Evolutionary conservation across 2,329 filamentous ascomycete species (phyloP).

Genomic region (Atkinsonella hypoxylon): DNA sequence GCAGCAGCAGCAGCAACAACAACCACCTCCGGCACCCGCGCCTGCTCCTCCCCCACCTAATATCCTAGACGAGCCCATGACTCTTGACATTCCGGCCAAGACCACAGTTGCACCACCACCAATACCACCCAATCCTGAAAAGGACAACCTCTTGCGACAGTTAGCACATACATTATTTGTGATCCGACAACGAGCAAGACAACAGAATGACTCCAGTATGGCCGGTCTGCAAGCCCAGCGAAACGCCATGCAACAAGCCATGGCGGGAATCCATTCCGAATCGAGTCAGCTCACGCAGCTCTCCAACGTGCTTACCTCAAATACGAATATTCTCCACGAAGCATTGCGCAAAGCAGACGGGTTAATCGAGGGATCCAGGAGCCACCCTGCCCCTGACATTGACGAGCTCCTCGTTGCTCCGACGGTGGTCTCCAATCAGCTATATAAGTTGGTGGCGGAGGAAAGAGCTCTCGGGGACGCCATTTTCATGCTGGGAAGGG

Average conservation of each 20-base stretch:
- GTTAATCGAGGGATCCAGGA: conserved; percentile 61
- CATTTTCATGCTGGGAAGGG: conserved; percentile 68
- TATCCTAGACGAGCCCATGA: conserved; percentile 44
- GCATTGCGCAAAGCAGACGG: conserved; percentile 68
- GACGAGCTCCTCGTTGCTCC: conserved; percentile 91
- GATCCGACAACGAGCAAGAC: conserved; percentile 55
- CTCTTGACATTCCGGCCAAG: conserved; percentile 34
- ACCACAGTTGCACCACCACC: conserved; percentile 58
- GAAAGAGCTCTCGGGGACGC: conserved; percentile 79
- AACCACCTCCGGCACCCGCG: conserved; percentile 9
- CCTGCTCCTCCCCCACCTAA: conserved; percentile 33
- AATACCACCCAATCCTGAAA: conserved; percentile 90
- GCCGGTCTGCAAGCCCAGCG: conserved; percentile 69
- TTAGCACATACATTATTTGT: conserved; percentile 58
- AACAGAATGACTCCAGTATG: conserved; percentile 63
- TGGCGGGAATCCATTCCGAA: conserved; percentile 61
- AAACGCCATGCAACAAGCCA: conserved; percentile 58
- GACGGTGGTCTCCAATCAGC: conserved; percentile 82
- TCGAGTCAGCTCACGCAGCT: conserved; percentile 58
- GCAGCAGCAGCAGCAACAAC: conserved; percentile 5
- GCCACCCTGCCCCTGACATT: conserved; percentile 59
- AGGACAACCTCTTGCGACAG: conserved; percentile 71
- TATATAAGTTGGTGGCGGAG: conserved; percentile 82
- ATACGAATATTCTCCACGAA: conserved; percentile 66
- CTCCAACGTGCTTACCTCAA: conserved; percentile 58